Evolutionary conservation across 2,329 filamentous ascomycete species (phyloP), one percentile per base, ranked within the genome.

Genomic region (Ophiostoma himal-ulmi): DNA sequence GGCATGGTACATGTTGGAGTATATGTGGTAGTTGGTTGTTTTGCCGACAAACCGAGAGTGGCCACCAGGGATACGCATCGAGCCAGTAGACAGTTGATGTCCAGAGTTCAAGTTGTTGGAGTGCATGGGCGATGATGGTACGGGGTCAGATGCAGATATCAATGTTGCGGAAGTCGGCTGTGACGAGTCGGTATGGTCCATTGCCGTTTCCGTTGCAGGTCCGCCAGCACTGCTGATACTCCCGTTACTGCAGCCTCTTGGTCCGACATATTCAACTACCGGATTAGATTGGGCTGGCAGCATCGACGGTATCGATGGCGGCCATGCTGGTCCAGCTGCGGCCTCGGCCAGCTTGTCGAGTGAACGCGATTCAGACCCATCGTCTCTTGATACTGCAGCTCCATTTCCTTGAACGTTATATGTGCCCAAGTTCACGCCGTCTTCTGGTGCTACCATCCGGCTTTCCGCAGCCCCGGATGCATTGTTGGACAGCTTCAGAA

Each of bases 11-110:
- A 70, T 68, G 68, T 68, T 70, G 68, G 68, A 68, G 68, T 70
- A 71, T 54, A 71, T 71, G 66, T 71, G 70, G 70, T 68, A 71
- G 68, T 71, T 71, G 65, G 70, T 70, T 34, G 70, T 71, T 41
- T 70, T 70, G 68, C 70, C 70, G 64, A 71, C 64, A 66, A 70
- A 70, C 30, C 70, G 70, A 20, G 70, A 71, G 52, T 67, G 70
- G n/a, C 70, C 68, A 8, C 70, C 60, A 1, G 70, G 48, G 5
- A 64, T 52, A 20, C 68, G 69, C 70, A 68, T 68, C 20, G 68
- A 64, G 5, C 62, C 70, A 8, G 60, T 30, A 17, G 67, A 48
- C 20, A 20, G 52, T n/a, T 10, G 52, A 5, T 57, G 52, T 22
- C 48, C 20, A 54, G 8, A 11, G n/a, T 22, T 22, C 10, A 26